A percentile compares a stretch with the other conserved stretches of the same genome.
Evolutionary conservation across 345 rosid species (phyloP).

Genomic region (Litchi chinensis): DNA sequence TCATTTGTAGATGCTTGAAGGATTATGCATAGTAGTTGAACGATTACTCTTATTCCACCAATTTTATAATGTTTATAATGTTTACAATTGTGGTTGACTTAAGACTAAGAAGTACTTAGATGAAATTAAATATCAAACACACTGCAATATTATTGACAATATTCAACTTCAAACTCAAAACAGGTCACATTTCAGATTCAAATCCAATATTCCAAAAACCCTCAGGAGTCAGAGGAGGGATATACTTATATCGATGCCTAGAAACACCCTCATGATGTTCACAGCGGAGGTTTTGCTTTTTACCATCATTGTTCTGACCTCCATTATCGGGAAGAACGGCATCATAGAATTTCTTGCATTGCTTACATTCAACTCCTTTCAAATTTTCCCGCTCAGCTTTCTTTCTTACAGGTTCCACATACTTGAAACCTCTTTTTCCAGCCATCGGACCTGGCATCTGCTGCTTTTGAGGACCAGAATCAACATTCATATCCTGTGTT

Average conservation of each 20-base stretch:
- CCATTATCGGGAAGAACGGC: constrained; percentile 70
- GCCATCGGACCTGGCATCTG: constrained; percentile 37
- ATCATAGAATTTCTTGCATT: constrained; percentile 93
- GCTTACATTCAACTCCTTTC: constrained; percentile 84
- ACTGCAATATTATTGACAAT: not conserved
- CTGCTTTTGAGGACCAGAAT: constrained; percentile 40
- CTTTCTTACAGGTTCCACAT: constrained; percentile 79
- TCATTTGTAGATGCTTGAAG: not conserved
- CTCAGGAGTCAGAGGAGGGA: constrained; percentile 90
- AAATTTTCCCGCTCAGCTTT: constrained; percentile 71
- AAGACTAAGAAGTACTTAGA: not conserved
- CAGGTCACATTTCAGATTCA: constrained; percentile 80
- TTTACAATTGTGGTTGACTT: not conserved
- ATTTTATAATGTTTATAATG: not conserved
- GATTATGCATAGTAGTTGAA: not conserved
- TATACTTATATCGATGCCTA: constrained; percentile 79
- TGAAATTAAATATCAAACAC: constrained; percentile 1
- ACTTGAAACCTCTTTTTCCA: constrained; percentile 60
- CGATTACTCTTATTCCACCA: not conserved
- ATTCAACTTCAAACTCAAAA: constrained; percentile 11
- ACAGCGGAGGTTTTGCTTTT: constrained; percentile 50
- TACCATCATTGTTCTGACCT: constrained; percentile 31
- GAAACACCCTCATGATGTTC: constrained; percentile 96
- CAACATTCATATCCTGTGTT: constrained; percentile 66
- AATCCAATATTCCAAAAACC: constrained; percentile 98